These are phyloP conservation scores for Pseudovirgaria hyperparasitica DNA, from an alignment of 2,329 filamentous ascomycete genomes.

Conservation along the genomic window DNA sequence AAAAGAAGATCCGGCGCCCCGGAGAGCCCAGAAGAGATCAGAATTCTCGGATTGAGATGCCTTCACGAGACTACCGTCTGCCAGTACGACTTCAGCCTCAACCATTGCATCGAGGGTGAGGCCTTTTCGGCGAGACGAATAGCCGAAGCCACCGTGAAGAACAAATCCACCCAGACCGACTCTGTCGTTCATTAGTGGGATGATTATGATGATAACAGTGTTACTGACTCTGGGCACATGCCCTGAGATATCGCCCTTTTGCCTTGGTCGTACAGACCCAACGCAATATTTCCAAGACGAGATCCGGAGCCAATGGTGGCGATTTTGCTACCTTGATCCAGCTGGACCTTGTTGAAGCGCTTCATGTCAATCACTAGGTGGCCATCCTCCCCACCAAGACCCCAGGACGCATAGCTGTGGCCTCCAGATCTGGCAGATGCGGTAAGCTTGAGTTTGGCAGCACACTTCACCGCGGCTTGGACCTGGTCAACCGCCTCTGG, in stretches of 20 bases:
- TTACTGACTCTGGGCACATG: conserved; percentile 36
- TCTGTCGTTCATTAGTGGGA: too few species aligned
- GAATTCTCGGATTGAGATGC: conserved; percentile 19
- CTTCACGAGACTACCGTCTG: conserved; percentile 20
- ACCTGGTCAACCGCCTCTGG: conserved; percentile 40
- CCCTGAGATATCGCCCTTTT: conserved; percentile 34
- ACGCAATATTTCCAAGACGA: conserved; percentile 25
- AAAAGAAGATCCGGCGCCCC: conserved; percentile 26
- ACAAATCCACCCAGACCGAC: conserved; percentile 16
- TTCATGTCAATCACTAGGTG: conserved; percentile 34
- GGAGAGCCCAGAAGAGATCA: conserved; percentile 29
- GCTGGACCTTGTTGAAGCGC: conserved; percentile 28
- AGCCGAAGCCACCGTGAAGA: conserved; percentile 16
- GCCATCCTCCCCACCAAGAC: conserved; percentile 34
- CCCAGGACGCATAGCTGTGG: conserved; percentile 44
- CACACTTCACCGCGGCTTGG: conserved; percentile 43
- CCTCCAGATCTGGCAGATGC: conserved; percentile 50
- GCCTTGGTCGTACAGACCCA: conserved; percentile 15
- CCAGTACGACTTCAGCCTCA: conserved; percentile 18
- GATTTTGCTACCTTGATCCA: conserved; percentile 25
- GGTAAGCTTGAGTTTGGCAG: conserved; percentile 31
- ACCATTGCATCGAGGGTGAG: conserved; percentile 15
- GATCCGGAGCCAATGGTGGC: conserved; percentile 35
- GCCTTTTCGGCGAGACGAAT: conserved; percentile 13
- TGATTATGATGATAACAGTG: background rate